Base-by-base conservation (phyloP, 2,329 filamentous ascomycete genomes). In the Kalaharituber pfeilii region DNA sequence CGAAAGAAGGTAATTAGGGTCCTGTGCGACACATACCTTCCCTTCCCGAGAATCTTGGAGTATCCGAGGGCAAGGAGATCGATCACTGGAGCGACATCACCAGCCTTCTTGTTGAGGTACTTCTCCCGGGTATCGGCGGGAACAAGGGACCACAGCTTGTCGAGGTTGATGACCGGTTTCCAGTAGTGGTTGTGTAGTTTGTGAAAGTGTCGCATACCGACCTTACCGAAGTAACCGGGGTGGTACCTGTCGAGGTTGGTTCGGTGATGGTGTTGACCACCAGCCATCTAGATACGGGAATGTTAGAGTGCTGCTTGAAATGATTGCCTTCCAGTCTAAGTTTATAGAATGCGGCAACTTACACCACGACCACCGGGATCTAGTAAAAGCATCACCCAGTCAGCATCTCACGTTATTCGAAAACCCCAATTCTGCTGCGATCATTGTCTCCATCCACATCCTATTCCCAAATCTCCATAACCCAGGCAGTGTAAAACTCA, bases 221-320 rank as follows among this genome's bases (percentile, higher is more conserved):
- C 85, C 78, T 95, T 94, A 75, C 86, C 86, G 75, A 95, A 96
- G 85, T 96, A 96, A 86, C 91, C 91, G 62, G 89, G 87, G 71
- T 94, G 86, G 82, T 89, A 87, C 75, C 89, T 88, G 73, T 86
- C 82, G 68, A 87, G 76, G 77, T 93, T 94, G 69, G 86, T 94
- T 66, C 86, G 75, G 81, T 93, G 86, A 77, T 98, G 91, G 79
- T 98, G 91, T 77, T 95, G 86, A 80, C 88, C 89, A 93, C 91
- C 89, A 72, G 91, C 91, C 75, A 83, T 77, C 82, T 79, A 79
- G 13, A 39, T 13, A 18, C n/a, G 18, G 13, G 13, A 36, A 9
- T 36, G 30, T 36, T 36, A 36, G n/a, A 9, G n/a, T 36, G 9
- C 30, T 36, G 30, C 30, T 9, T 36, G 9, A n/a, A 36, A 36